These are phyloP conservation scores for Globisporangium yorkense DNA, from an alignment of 352 stramenopile species.

Conservation along the genomic window DNA sequence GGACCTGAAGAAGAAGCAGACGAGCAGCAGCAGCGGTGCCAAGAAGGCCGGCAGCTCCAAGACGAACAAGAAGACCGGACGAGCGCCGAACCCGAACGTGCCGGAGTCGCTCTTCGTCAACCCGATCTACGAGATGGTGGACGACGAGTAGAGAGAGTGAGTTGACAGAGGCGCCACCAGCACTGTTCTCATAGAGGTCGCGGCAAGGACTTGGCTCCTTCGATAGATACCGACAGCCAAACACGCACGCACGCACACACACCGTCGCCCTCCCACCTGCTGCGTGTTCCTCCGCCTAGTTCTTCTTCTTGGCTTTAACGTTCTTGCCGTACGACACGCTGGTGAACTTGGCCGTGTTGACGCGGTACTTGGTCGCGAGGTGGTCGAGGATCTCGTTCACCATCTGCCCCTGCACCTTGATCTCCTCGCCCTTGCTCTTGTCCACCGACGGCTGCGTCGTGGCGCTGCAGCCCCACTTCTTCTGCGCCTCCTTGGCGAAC, in stretches of 20 bases:
- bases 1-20: background rate
- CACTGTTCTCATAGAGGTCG: background rate
- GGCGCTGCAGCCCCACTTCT: constrained; percentile 80
- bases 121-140: constrained; percentile 15
- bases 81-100: constrained; percentile 10
- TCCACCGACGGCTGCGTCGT: constrained; percentile 40
- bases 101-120: constrained; percentile 17
- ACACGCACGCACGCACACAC: background rate
- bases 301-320: constrained; percentile 78
- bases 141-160: constrained; percentile 7
- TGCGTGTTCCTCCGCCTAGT: background rate
- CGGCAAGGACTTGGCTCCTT: background rate
- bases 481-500: constrained; percentile 77
- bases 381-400: constrained; percentile 69
- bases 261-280: background rate
- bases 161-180: background rate
- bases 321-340: constrained; percentile 68
- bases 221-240: background rate
- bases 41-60: constrained; percentile 6
- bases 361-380: constrained; percentile 56
- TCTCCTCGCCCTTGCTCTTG: constrained; percentile 65
- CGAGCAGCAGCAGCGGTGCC: background rate
- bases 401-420: constrained; percentile 79
- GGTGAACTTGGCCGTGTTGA: constrained; percentile 66
- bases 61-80: constrained; percentile 16